Evolutionary conservation across 176 grass and related monocot species (phyloP).

Genomic region (Musa beccarii): DNA sequence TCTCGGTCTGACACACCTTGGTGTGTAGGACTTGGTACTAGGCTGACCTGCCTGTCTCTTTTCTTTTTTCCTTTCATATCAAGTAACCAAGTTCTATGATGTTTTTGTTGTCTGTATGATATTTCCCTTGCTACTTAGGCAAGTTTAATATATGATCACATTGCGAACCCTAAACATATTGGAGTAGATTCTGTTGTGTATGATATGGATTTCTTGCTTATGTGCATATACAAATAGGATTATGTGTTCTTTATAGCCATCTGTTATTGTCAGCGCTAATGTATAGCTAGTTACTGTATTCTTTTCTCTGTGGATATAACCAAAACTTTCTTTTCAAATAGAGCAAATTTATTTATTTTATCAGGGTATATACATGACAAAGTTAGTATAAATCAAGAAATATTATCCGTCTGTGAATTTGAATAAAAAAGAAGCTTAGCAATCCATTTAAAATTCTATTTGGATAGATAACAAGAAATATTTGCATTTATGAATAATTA

Average conservation of each 20-base stretch:
- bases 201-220: neutral
- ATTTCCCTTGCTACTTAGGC: neutral
- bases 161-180: neutral
- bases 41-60: slow-evolving; percentile 14
- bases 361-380: no score
- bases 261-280: no score
- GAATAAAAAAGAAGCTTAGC: no score
- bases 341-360: no score
- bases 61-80: slow-evolving; percentile 1
- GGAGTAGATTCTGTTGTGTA: neutral
- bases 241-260: neutral
- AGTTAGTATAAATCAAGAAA: no score
- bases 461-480: neutral
- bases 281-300: no score
- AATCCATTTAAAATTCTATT: no score
- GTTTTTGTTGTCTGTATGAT: neutral
- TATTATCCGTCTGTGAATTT: no score
- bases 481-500: neutral
- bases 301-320: no score
- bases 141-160: neutral
- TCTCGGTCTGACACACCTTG: slow-evolving; percentile 29
- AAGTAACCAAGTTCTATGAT: neutral
- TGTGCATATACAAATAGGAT: neutral
- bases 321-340: no score
- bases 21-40: slow-evolving; percentile 77